Percentiles rank a stretch among this genome's conserved stretches.
Evolutionary conservation across 495 filamentous ascomycete genomes (phyloP).

Genomic region (Lasiosphaeria miniovina): DNA sequence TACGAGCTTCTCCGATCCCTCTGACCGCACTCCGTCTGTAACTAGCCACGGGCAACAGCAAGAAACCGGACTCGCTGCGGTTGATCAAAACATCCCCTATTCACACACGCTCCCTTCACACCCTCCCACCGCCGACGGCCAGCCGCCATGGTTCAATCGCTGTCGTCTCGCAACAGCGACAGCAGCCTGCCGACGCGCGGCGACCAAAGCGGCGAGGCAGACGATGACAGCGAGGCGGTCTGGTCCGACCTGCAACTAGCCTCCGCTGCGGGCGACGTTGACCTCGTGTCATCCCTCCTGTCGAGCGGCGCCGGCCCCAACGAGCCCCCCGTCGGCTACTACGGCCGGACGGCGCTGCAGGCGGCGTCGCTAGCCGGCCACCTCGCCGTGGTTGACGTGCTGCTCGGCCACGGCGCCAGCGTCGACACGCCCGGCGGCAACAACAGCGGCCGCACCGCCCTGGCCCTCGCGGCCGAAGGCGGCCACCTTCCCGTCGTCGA

Average conservation of each 20-base stretch:
- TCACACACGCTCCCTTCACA: too few relatives aligned
- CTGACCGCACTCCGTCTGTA: too few relatives aligned
- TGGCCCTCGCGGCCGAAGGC: conserved; percentile 30
- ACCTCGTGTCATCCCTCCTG: conserved; percentile 18
- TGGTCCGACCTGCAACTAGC: conserved; percentile 28
- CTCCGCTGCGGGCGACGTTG: conserved; percentile 19
- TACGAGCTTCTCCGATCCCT: too few relatives aligned
- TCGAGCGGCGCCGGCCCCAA: conserved; percentile 21
- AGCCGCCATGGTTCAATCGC: too few relatives aligned
- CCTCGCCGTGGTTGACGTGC: conserved; percentile 20
- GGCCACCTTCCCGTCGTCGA: conserved; percentile 27
- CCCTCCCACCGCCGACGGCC: too few relatives aligned
- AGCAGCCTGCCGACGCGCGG: too few relatives aligned
- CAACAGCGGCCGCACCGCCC: conserved; percentile 27
- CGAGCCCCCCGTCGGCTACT: conserved; percentile 27
- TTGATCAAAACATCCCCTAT: too few relatives aligned
- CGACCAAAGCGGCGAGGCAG: neutral
- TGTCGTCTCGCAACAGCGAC: too few relatives aligned
- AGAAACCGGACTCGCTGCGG: too few relatives aligned
- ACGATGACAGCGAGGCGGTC: conserved; percentile 8
- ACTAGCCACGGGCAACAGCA: too few relatives aligned
- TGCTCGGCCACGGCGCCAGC: conserved; percentile 28
- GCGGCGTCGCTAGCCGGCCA: conserved; percentile 31
- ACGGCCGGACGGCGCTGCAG: conserved; percentile 36
- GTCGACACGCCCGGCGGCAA: conserved; percentile 32